Base-by-base conservation (phyloP, 805 yeast species). In the Wickerhamomyces bovis region DNA sequence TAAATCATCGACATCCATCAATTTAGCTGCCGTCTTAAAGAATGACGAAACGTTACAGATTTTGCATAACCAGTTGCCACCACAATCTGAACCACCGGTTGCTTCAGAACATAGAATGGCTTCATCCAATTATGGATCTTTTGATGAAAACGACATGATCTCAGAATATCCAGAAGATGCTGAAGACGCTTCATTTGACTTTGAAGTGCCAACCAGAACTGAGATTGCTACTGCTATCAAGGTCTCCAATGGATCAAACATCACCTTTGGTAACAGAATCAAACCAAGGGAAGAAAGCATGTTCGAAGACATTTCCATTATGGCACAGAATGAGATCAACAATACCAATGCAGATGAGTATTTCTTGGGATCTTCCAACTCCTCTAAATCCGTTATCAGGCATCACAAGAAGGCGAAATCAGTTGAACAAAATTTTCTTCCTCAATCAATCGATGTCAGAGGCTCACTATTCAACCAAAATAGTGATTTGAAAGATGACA, bases 1-100 rank as follows among this genome's bases (percentile, higher is more conserved):
- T 13, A 60, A 56, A 42, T 57, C 63, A 4, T 56, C 62, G 8
- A 58, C 62, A 8, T 53, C 63, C 4, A 50, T 57, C 36, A 59
- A 60, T 31, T 47, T 59, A 22, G 53, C 62, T 22, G 52, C 57
- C 15, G 52, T 57, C 22, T 43, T 56, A 46, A 51, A 49, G 35
- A 48, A 25, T 16, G 51, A 44, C 15, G 19, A 23, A 30, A 35
- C 19, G 15, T 23, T 22, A 20, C 16, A 36, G 21, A 10, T 26
- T 23, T 19, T 11, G 12, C 20, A 22, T 20, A 18, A 10, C 18
- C 30, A 25, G 9, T 22, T n/a, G 9, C 19, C 38, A 20, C 41
- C 43, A 21, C 23, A 19, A 21, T 51, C 39, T n/a, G 51, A 51
- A 15, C 52, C 50, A 9, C 38, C 45, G 6, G 49, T 45, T 18